phyloP scores from a whole-genome alignment of 2,329 filamentous ascomycete species.

The Sclerotinia subarctica region DNA sequence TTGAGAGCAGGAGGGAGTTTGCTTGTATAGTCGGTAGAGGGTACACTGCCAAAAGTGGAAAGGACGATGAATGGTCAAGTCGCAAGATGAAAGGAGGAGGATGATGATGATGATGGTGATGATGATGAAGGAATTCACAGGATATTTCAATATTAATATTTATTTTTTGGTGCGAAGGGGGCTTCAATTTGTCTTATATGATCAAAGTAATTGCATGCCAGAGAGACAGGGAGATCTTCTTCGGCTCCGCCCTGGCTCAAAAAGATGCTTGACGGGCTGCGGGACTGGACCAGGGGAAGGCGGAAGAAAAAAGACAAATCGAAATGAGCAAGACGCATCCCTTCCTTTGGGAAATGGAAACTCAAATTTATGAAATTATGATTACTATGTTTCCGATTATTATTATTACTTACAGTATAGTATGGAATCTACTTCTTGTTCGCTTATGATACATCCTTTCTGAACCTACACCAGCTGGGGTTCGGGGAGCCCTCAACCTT shows the following conservation, averaged over 20 bases:
- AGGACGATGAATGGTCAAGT: conserved; percentile 5
- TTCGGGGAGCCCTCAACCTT: conserved; percentile 19
- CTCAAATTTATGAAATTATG: conserved; percentile 20
- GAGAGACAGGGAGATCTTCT: conserved; percentile 30
- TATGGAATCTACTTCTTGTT: not conserved
- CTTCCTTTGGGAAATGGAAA: conserved; percentile 16
- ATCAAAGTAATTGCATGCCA: conserved; percentile 33
- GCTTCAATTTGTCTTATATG: conserved; percentile 35
- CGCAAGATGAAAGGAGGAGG: conserved; percentile 7
- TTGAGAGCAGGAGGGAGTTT: conserved; percentile 9
- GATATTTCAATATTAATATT: conserved; percentile 25
- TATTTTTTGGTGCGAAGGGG: conserved; percentile 29
- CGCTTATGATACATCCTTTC: conserved; percentile 10
- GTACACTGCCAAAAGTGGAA: conserved; percentile 6
- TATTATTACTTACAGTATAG: not conserved
- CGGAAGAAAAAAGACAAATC: conserved; percentile 34
- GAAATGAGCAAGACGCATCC: conserved; percentile 31
- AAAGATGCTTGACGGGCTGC: conserved; percentile 26
- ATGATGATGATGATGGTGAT: not conserved
- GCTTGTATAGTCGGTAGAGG: conserved; percentile 8
- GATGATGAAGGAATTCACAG: conserved; percentile 22
- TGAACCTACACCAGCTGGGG: conserved; percentile 4
- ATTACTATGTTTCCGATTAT: conserved; percentile 9
- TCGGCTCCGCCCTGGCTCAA: conserved; percentile 26
- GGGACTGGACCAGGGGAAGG: conserved; percentile 34